These are phyloP conservation scores for Ramichloridium luteum DNA, from an alignment of 2,329 filamentous ascomycete species.

Conservation along the genomic window DNA sequence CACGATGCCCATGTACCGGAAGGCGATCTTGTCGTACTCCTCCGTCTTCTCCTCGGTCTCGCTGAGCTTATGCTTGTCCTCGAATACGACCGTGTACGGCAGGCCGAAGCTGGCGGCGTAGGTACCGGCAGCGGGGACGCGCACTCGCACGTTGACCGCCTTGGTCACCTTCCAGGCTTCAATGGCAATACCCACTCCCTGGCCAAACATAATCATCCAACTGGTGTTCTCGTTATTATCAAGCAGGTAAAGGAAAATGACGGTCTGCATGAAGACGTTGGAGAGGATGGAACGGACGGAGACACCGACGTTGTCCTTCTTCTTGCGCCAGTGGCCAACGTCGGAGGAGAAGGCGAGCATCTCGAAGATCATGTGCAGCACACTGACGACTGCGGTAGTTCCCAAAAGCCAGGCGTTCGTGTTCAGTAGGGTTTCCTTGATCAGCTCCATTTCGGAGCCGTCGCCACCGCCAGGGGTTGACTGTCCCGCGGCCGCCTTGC, in stretches of 20 bases:
- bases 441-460: constrained; percentile 87
- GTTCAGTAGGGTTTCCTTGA: constrained; percentile 90
- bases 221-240: constrained; percentile 97
- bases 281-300: constrained; percentile 91
- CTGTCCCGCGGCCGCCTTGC: constrained; percentile 62
- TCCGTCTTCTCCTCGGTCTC: constrained; percentile 97
- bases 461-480: constrained; percentile 61
- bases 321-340: constrained; percentile 95
- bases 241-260: constrained; percentile 93
- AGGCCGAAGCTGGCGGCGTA: constrained; percentile 35
- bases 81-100: constrained; percentile 72
- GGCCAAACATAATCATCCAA: constrained; percentile 96
- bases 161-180: constrained; percentile 96
- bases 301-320: constrained; percentile 97
- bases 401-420: constrained; percentile 84
- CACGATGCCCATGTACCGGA: constrained; percentile 89
- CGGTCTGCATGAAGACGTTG: constrained; percentile 92
- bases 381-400: constrained; percentile 70
- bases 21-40: constrained; percentile 95
- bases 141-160: constrained; percentile 75
- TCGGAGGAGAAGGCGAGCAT: constrained; percentile 94
- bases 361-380: constrained; percentile 91
- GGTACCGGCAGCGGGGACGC: constrained; percentile 54
- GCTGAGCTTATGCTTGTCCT: constrained; percentile 92
- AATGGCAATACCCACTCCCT: constrained; percentile 69